These are phyloP conservation scores for Reticulascus tulasneorum DNA, from an alignment of 2,329 filamentous ascomycete species.

Conservation along the genomic window DNA sequence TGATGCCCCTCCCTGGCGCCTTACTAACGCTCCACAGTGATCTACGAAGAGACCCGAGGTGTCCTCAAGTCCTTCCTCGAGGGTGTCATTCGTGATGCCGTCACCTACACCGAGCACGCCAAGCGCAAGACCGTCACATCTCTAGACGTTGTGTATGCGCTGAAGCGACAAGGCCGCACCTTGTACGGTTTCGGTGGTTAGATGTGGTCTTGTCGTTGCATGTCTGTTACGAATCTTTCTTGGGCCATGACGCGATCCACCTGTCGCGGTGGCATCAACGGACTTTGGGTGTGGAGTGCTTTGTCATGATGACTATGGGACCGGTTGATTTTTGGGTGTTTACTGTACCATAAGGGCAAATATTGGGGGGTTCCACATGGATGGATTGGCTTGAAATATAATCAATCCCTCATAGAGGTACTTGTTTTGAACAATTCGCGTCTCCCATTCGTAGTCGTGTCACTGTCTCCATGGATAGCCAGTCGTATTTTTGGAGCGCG, in stretches of 20 bases:
- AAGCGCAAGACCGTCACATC: conserved; percentile 78
- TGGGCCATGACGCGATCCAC: conserved; percentile 15
- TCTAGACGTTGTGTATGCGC: conserved; percentile 63
- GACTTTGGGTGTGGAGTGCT: conserved; percentile 29
- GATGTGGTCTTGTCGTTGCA: conserved; percentile 19
- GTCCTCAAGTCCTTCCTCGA: conserved; percentile 77
- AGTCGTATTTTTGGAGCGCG: too few relatives aligned
- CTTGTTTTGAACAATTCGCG: conserved; percentile 8
- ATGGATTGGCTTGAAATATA: conserved; percentile 14
- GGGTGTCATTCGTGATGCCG: conserved; percentile 71
- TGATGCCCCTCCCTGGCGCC: neutral
- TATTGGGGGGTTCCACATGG: conserved; percentile 29
- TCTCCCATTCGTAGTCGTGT: neutral
- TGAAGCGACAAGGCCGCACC: conserved; percentile 69
- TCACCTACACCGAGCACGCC: conserved; percentile 77
- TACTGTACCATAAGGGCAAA: conserved; percentile 39
- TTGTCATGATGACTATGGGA: conserved; percentile 35
- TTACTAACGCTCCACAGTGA: conserved; percentile 40
- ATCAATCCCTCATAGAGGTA: conserved; percentile 14
- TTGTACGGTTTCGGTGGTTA: conserved; percentile 75
- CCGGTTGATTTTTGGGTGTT: conserved; percentile 39
- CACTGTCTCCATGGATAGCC: neutral
- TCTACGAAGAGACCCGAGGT: conserved; percentile 75
- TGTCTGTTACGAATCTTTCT: conserved; percentile 32
- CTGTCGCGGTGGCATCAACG: conserved; percentile 8